Conservation (phyloP, 108 stramenopile species). For the Nitzschia inconspicua region DNA sequence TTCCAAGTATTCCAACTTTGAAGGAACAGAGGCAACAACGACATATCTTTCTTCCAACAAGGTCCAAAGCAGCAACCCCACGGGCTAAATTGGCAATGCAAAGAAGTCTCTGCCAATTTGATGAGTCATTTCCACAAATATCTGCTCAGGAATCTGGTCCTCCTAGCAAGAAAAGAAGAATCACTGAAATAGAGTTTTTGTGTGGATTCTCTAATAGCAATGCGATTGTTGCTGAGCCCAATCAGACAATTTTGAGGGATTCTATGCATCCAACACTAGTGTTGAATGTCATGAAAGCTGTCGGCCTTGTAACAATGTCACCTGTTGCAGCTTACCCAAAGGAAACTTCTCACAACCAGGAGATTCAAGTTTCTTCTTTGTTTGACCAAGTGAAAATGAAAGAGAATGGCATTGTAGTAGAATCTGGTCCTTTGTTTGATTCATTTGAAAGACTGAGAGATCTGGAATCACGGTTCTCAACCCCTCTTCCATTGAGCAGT, state of each 20-base stretch:
- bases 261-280: constrained; percentile 57
- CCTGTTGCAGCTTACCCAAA: neutral
- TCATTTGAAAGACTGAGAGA: constrained; percentile 3
- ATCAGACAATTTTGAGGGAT: neutral
- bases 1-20: constrained; percentile 39
- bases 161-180: constrained; percentile 22
- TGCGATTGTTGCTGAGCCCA: neutral
- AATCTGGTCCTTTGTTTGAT: too few species aligned
- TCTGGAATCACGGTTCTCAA: neutral
- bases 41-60: constrained; percentile 6
- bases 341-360: neutral
- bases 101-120: constrained; percentile 27
- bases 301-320: constrained; percentile 50
- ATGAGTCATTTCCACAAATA: neutral
- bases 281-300: constrained; percentile 60
- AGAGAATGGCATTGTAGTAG: neutral
- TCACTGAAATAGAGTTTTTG: constrained; percentile 52
- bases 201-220: constrained; percentile 30
- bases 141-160: neutral
- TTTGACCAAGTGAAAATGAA: neutral
- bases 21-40: constrained; percentile 30
- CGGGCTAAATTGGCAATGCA: constrained; percentile 24
- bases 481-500: too few species aligned
- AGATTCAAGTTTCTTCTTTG: neutral
- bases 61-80: constrained; percentile 8